Evolutionary conservation across 1,284 basidiomycete species (phyloP), one percentile per base, ranked within the genome.

Genomic region (Coniferiporia sulphurascens): DNA sequence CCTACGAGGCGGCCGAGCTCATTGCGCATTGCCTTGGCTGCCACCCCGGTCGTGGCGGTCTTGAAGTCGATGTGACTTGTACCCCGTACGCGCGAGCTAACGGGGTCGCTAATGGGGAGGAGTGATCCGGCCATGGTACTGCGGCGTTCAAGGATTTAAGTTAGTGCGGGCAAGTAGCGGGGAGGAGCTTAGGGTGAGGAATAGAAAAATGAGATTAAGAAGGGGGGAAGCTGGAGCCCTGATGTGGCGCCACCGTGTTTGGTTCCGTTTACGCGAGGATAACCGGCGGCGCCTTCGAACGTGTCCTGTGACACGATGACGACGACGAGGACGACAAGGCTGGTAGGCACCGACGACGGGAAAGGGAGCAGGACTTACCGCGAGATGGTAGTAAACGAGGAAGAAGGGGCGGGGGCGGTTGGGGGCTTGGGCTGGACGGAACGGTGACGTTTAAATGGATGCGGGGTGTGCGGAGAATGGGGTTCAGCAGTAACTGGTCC

Each of bases 21-120:
- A 72, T 98, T 98, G 79, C 94, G 89, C 97, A 98, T 98, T 61
- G 95, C 84, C 80, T 98, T 98, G 67, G 95, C 93, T 44, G 95
- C 91, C 68, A 99, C 91, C 67, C 96, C 96, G 52, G 96, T 98
- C 59, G 95, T 97, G 65, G 96, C 96, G 45, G 94, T 96, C 82
- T 97, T 96, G 86, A 97, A 97, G 80, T 97, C 84, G 52, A 62
- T 62, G 36, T 62, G 61, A 58, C 61, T 62, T 34, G 61, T 56
- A 58, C 61, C 57, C 43, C 61, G 61, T 7, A 59, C 61, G 53
- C 61, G 61, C 13, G 57, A 56, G 58, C 54, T 56, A 17, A 55
- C 52, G 12, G 60, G 53, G 51, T 62, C 55, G 32, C 50, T 55
- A 9, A 22, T 50, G 38, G 57, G 61, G 35, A 59, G 38, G 32